phyloP scores from a whole-genome alignment of 768 basidiomycete species.

The Hemileccinum rubropunctum region DNA sequence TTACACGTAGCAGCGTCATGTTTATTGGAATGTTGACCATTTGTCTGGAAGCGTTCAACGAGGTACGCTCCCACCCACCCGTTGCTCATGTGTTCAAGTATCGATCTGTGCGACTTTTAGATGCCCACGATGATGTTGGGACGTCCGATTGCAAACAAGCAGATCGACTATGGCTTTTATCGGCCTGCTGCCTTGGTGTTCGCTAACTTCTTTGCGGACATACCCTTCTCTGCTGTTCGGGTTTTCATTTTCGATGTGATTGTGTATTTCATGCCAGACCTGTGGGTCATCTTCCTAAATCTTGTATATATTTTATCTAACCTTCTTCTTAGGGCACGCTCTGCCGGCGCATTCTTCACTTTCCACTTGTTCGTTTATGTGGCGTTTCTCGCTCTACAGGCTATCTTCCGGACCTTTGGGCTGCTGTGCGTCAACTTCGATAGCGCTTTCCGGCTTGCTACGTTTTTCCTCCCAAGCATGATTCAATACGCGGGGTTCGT shows the following conservation, averaged over 20 bases:
- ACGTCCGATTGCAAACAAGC: constrained; percentile 70
- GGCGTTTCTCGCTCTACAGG: constrained; percentile 72
- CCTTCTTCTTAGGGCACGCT: constrained; percentile 24
- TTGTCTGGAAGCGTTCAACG: constrained; percentile 70
- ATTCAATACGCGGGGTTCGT: constrained; percentile 71
- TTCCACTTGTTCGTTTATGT: constrained; percentile 65
- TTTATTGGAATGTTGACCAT: constrained; percentile 68
- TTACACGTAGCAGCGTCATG: constrained; percentile 83
- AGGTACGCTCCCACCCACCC: constrained; percentile 39
- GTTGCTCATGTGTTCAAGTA: background rate
- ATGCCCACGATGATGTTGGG: constrained; percentile 79
- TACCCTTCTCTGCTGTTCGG: constrained; percentile 63
- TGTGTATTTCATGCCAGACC: constrained; percentile 64
- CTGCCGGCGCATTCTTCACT: constrained; percentile 47
- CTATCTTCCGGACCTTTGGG: constrained; percentile 79
- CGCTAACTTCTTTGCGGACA: constrained; percentile 64
- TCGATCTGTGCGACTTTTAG: constrained; percentile 25
- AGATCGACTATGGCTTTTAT: constrained; percentile 64
- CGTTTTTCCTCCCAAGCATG: constrained; percentile 75
- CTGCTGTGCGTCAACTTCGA: constrained; percentile 54
- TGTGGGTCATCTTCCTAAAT: constrained; percentile 34
- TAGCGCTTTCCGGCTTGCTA: constrained; percentile 50
- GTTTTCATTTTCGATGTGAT: constrained; percentile 61
- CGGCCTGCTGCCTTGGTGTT: constrained; percentile 62
- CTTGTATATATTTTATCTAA: constrained; percentile 19